These are phyloP conservation scores for Chamaenerion angustifolium DNA, from an alignment of 345 rosid species.

Conservation along the genomic window DNA sequence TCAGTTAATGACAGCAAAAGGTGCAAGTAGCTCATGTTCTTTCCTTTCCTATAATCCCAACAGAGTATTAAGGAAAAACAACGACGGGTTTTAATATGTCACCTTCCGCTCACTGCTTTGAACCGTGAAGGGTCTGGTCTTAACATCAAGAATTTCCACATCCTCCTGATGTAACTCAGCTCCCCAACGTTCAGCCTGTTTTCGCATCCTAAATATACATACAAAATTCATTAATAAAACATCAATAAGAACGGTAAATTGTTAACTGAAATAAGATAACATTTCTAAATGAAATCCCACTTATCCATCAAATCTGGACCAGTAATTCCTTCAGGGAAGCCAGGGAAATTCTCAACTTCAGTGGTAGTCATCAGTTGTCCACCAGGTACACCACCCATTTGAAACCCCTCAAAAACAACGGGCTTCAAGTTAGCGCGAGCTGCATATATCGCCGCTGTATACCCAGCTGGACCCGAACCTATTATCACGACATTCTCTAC, in stretches of 20 bases:
- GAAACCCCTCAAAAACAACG: conserved; percentile 90
- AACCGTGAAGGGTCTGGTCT: conserved; percentile 57
- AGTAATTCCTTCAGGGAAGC: conserved; percentile 89
- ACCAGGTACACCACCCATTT: conserved; percentile 94
- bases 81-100: conserved; percentile 13
- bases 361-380: conserved; percentile 98
- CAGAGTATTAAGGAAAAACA: neutral
- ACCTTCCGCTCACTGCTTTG: conserved; percentile 85
- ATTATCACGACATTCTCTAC: conserved; percentile 82
- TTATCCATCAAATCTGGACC: conserved; percentile 99
- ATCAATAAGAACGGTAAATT: neutral
- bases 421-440: conserved; percentile 99
- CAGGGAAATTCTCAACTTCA: conserved; percentile 96
- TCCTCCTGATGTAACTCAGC: conserved; percentile 89
- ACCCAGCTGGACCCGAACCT: conserved; percentile 98
- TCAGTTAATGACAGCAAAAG: no score
- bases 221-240: conserved; percentile 2
- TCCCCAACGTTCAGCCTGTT: conserved; percentile 98
- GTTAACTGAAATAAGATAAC: no score
- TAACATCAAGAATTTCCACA: conserved; percentile 66
- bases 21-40: neutral
- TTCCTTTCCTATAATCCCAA: neutral
- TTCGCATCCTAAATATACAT: conserved; percentile 50
- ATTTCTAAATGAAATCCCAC: conserved; percentile 13
- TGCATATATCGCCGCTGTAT: conserved; percentile 92